A percentile compares a stretch with the other conserved stretches of the same genome.
These are phyloP conservation scores for Penicillium sp. DNA, from an alignment of 2,329 filamentous ascomycete species.

Conservation along the genomic window DNA sequence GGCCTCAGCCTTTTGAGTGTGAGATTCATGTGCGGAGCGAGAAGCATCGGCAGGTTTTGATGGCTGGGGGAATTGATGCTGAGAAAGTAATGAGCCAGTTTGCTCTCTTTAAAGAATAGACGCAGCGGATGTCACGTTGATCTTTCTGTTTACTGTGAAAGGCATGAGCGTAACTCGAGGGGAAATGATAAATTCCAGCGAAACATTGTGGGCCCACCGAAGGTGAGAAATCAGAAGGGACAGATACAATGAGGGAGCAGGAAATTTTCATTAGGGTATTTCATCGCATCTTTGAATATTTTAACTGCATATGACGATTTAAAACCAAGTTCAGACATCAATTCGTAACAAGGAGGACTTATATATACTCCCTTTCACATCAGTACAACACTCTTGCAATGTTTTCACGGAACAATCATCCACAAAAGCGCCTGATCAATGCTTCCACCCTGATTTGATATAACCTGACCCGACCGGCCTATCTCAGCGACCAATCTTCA, in stretches of 20 bases:
- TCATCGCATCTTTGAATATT: not conserved
- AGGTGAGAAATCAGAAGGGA: too few relatives aligned
- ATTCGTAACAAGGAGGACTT: not conserved
- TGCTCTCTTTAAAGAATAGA: constrained; percentile 12
- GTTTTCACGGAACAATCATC: not conserved
- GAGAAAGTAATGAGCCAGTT: constrained; percentile 5
- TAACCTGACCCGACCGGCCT: not conserved
- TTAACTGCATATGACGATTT: not conserved
- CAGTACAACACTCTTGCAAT: not conserved
- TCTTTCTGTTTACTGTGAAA: not conserved
- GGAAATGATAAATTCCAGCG: not conserved
- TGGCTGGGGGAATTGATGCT: not conserved
- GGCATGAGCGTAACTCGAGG: not conserved
- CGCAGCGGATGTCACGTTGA: not conserved
- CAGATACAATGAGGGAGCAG: too few relatives aligned
- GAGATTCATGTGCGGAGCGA: constrained; percentile 15
- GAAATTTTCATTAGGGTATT: not conserved
- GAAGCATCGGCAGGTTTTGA: constrained; percentile 9
- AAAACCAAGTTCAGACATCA: not conserved
- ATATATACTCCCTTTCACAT: not conserved
- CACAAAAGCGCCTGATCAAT: not conserved
- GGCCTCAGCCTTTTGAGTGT: constrained; percentile 20
- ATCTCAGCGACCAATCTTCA: not conserved
- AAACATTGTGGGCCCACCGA: not conserved
- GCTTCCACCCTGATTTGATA: not conserved